A percentile compares a stretch with the other conserved stretches of the same genome.
These are phyloP conservation scores for Pyrus communis DNA, from an alignment of 306 rosid species.

Conservation along the genomic window DNA sequence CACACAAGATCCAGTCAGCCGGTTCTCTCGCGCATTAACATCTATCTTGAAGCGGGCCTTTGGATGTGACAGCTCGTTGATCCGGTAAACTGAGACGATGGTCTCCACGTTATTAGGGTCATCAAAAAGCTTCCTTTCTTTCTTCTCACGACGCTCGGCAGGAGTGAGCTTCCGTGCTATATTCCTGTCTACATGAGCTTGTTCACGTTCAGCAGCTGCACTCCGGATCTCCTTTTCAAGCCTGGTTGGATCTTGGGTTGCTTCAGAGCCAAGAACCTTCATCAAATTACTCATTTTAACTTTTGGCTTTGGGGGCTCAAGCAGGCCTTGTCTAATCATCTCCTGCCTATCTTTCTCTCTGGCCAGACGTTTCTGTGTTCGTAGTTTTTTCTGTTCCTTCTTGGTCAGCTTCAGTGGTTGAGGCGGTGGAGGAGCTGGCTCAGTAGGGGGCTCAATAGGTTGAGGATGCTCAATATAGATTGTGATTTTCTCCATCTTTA, in stretches of 20 bases:
- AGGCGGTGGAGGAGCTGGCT: slow-evolving; percentile 97
- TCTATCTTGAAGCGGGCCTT: slow-evolving; percentile 86
- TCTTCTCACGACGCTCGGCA: slow-evolving; percentile 92
- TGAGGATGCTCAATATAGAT: slow-evolving; percentile 92
- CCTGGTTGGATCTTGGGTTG: slow-evolving; percentile 96
- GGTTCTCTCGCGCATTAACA: slow-evolving; percentile 84
- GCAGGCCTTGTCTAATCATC: slow-evolving; percentile 91
- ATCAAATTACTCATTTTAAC: slow-evolving; percentile 90
- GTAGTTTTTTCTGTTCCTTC: slow-evolving; percentile 93
- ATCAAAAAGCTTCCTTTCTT: slow-evolving; percentile 82
- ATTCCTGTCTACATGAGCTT: slow-evolving; percentile 94
- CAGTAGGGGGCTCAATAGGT: slow-evolving; percentile 95
- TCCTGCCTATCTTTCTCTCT: slow-evolving; percentile 92
- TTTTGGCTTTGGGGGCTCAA: slow-evolving; percentile 92
- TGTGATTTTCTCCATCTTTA: slow-evolving; percentile 64
- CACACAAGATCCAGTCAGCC: slow-evolving; percentile 82
- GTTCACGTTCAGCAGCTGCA: slow-evolving; percentile 98
- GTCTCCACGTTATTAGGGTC: slow-evolving; percentile 60
- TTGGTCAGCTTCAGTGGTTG: slow-evolving; percentile 91
- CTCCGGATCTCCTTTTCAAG: slow-evolving; percentile 88
- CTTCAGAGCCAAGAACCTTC: slow-evolving; percentile 96
- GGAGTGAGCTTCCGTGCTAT: slow-evolving; percentile 98
- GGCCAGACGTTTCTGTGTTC: slow-evolving; percentile 84
- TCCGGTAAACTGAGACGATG: slow-evolving; percentile 67
- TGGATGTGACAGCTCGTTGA: slow-evolving; percentile 82